phyloP scores from a whole-genome alignment of 2,329 filamentous ascomycete genomes.

The Apiospora pterosperma region DNA sequence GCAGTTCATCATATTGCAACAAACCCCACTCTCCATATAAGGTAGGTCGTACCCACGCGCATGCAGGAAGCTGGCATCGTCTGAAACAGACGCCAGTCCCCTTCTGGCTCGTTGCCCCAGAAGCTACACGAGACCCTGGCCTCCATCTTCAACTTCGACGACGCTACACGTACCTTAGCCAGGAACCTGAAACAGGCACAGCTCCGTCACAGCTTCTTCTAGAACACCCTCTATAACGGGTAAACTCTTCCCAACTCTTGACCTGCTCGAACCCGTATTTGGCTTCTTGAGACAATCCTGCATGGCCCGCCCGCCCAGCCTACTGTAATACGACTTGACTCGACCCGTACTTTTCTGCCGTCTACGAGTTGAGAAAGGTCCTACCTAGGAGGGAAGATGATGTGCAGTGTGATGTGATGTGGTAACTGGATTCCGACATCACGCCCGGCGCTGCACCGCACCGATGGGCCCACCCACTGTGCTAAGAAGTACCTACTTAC shows the following conservation, averaged over 20 bases:
- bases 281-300: neutral
- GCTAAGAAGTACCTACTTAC: too few relatives aligned
- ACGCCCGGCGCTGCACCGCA: neutral
- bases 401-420: neutral
- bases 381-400: neutral
- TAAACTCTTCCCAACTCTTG: neutral
- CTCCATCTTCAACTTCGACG: slow-evolving; percentile 8
- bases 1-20: neutral
- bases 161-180: slow-evolving; percentile 14
- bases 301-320: neutral
- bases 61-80: slow-evolving; percentile 1
- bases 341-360: neutral
- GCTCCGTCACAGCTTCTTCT: slow-evolving; percentile 23
- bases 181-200: slow-evolving; percentile 25
- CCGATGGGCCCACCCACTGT: neutral
- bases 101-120: neutral
- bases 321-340: slow-evolving; percentile 1
- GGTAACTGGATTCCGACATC: neutral
- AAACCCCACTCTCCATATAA: neutral
- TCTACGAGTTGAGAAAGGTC: neutral
- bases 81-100: slow-evolving; percentile 5
- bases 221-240: slow-evolving; percentile 13
- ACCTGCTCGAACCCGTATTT: neutral
- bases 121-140: slow-evolving; percentile 3
- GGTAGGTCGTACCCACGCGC: neutral